Conservation (phyloP, 176 grass and related monocot genomes). For the Guadua angustifolia region DNA sequence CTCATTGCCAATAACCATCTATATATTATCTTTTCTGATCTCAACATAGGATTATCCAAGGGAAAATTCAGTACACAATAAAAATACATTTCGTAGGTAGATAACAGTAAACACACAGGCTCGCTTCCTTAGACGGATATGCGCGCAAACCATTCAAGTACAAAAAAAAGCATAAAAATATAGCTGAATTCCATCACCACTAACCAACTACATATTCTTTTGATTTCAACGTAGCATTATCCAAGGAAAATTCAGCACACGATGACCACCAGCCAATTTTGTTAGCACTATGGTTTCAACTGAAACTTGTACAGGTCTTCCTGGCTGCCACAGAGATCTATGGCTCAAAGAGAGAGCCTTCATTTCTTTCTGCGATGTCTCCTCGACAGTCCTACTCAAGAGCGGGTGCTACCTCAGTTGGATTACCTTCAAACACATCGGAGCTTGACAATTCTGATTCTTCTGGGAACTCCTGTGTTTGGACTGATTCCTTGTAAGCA, state of each 20-base stretch:
- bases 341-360: slow-evolving; percentile 29
- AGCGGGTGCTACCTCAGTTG: slow-evolving; percentile 86
- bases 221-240: not conserved
- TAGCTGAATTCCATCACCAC: slow-evolving; percentile 13
- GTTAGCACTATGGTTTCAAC: slow-evolving; percentile 32
- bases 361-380: not conserved
- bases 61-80: slow-evolving; percentile 9
- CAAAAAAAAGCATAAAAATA: not conserved
- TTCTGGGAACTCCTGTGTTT: slow-evolving; percentile 74
- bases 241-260: slow-evolving; percentile 37
- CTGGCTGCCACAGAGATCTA: slow-evolving; percentile 6
- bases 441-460: slow-evolving; percentile 75
- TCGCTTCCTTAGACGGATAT: not conserved
- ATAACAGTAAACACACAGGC: not conserved
- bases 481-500: slow-evolving; percentile 79
- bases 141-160: not conserved
- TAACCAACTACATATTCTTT: slow-evolving; percentile 36
- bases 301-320: slow-evolving; percentile 33
- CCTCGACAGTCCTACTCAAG: slow-evolving; percentile 59
- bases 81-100: slow-evolving; percentile 6
- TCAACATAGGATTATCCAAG: not conserved
- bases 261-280: slow-evolving; percentile 16
- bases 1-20: not conserved
- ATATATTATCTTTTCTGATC: not conserved
- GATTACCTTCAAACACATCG: slow-evolving; percentile 97